Conservation (phyloP, 257 asterid species). For the Schizonepeta tenuifolia region DNA sequence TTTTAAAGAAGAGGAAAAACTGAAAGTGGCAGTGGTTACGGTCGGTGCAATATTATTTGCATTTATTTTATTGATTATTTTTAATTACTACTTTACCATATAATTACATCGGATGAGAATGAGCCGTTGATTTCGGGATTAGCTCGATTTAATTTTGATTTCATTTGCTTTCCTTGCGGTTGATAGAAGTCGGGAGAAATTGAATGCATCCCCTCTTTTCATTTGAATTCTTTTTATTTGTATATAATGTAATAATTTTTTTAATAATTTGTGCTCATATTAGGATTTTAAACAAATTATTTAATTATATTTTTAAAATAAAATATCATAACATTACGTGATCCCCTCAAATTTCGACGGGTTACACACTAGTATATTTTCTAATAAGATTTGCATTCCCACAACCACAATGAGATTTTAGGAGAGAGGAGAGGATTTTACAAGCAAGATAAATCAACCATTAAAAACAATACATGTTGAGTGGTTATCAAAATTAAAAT, state of each 20-base stretch:
- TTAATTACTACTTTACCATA: not conserved
- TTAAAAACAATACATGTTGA: not conserved
- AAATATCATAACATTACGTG: too few relatives aligned
- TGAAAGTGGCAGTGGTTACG: slow-evolving; percentile 45
- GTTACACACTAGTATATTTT: too few relatives aligned
- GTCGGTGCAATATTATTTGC: slow-evolving; percentile 41
- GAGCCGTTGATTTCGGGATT: slow-evolving; percentile 30
- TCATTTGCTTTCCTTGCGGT: too few relatives aligned
- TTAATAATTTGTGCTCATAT: too few relatives aligned
- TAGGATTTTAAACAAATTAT: too few relatives aligned
- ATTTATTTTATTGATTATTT: not conserved
- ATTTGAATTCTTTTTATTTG: not conserved
- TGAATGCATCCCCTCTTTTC: too few relatives aligned
- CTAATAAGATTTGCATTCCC: not conserved
- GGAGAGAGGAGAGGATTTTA: not conserved
- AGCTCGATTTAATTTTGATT: slow-evolving; percentile 13
- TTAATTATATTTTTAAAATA: too few relatives aligned
- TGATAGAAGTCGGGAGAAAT: too few relatives aligned
- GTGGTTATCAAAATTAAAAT: not conserved
- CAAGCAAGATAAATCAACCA: too few relatives aligned
- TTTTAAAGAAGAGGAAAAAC: slow-evolving; percentile 31
- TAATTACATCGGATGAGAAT: slow-evolving; percentile 24
- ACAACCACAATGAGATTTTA: not conserved
- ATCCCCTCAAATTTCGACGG: too few relatives aligned
- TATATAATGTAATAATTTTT: too few relatives aligned